Evolutionary conservation across 2,329 filamentous ascomycete species (phyloP).

Genomic region (Pseudophaeomoniella oleicola): DNA sequence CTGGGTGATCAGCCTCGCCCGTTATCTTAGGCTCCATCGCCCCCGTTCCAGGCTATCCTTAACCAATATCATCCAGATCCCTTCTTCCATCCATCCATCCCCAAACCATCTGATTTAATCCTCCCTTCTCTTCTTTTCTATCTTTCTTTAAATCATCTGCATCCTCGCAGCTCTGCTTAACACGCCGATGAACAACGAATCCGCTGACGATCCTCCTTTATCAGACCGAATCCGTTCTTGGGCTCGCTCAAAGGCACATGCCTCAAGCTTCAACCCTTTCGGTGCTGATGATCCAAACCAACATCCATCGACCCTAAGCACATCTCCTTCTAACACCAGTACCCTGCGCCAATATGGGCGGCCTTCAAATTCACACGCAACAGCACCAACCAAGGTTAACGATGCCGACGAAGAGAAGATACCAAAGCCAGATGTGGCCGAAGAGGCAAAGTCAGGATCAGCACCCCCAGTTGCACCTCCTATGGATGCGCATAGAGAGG

Average conservation of each 20-base stretch:
- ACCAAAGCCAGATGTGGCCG: constrained; percentile 4
- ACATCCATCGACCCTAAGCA: constrained; percentile 11
- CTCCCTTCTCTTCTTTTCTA: constrained; percentile 1
- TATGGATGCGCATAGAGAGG: constrained; percentile 32
- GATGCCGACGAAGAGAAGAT: constrained; percentile 7
- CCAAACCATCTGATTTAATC: background rate
- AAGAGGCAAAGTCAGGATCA: constrained; percentile 4
- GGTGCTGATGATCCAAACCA: constrained; percentile 16
- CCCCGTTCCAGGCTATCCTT: no score
- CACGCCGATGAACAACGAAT: constrained; percentile 33
- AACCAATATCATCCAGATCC: no score
- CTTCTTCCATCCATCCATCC: background rate
- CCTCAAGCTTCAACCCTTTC: constrained; percentile 17
- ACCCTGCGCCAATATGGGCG: constrained; percentile 12
- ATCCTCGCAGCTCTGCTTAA: constrained; percentile 1
- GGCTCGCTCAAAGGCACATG: constrained; percentile 27
- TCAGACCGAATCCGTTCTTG: constrained; percentile 36
- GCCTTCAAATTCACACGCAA: constrained; percentile 13
- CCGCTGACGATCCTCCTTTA: constrained; percentile 35
- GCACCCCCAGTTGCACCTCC: constrained; percentile 9
- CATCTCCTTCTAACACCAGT: constrained; percentile 11
- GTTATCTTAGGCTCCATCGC: no score
- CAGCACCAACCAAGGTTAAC: constrained; percentile 8
- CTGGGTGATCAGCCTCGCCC: no score
- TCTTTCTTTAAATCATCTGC: background rate